Base-by-base conservation (phyloP, 345 rosid species). In the Moringa oleifera region DNA sequence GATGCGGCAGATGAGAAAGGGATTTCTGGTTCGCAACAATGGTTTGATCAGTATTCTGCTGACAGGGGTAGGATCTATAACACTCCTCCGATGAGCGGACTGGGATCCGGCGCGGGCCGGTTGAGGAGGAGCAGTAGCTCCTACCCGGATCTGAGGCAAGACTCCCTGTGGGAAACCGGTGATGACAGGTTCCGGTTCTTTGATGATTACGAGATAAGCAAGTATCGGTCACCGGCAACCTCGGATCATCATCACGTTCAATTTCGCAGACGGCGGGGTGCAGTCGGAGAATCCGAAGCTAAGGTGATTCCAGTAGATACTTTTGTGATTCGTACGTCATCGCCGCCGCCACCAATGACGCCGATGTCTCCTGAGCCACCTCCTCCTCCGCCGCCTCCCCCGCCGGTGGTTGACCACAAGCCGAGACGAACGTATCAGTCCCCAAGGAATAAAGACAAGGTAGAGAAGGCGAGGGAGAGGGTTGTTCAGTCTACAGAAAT, bases 61-160 rank as follows among this genome's bases (percentile, higher is more conserved):
- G 69, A 68, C 20, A 64, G 77, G 66, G 65, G 47, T n/a, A 74
- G 71, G 83, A 70, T 72, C 64, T 67, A 78, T 13, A 58, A 62
- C 47, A 63, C 68, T 21, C 56, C 75, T 10, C 71, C 67, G 18
- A 45, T 37, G 9, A 52, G 57, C 36, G 18, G 65, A 31, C 70
- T 75, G 52, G 79, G 31, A 1, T 62, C 77, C 55, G 72, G 80
- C 19, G 18, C 23, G 20, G n/a, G 66, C 57, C 76, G 82, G 70
- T 73, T 91, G 68, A 82, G 76, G 82, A 83, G 91, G 73, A 89
- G 72, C 67, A 79, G 92, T 25, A 85, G 77, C 70, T 88, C 96
- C 20, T 86, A 85, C 64, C 96, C 96, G 55, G 96, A 91, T 82
- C 79, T 89, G 58, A 73, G 82, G 51, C 69, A 81, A 22, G 90